Percentiles rank a stretch among this genome's conserved stretches.
Conservation (phyloP, 2,329 filamentous ascomycete genomes). For the Cordyceps cateniannulata region DNA sequence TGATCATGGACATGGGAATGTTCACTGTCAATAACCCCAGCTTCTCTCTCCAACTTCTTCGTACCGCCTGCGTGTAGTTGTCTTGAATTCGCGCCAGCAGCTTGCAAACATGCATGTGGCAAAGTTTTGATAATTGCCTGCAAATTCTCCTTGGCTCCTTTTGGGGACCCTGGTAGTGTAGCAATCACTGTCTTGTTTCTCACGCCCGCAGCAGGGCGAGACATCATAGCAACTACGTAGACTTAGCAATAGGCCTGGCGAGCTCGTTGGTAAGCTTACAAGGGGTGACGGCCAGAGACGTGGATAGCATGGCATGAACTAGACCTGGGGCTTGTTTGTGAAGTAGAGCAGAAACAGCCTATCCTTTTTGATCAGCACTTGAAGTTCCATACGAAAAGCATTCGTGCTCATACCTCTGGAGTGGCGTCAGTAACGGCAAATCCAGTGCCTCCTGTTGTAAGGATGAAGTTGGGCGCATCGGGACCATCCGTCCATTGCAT, state of each 20-base stretch:
- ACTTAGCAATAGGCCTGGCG: slow-evolving; percentile 18
- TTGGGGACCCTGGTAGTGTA: slow-evolving; percentile 89
- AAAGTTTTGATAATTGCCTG: slow-evolving; percentile 83
- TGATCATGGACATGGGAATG: slow-evolving; percentile 25
- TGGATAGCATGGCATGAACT: slow-evolving; percentile 88
- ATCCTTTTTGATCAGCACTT: background rate
- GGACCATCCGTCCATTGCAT: slow-evolving; percentile 65
- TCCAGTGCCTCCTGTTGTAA: slow-evolving; percentile 89
- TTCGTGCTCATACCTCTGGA: slow-evolving; percentile 59
- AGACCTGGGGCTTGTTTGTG: slow-evolving; percentile 83
- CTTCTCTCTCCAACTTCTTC: slow-evolving; percentile 77
- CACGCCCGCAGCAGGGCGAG: slow-evolving; percentile 83
- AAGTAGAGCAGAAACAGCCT: slow-evolving; percentile 74
- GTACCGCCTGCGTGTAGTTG: slow-evolving; percentile 72
- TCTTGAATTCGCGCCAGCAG: slow-evolving; percentile 75
- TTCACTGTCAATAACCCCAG: slow-evolving; percentile 47
- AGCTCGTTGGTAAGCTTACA: slow-evolving; percentile 52
- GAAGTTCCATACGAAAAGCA: background rate
- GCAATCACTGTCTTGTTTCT: slow-evolving; percentile 75
- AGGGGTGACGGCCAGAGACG: slow-evolving; percentile 79
- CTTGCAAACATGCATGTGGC: slow-evolving; percentile 90
- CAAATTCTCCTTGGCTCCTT: slow-evolving; percentile 90
- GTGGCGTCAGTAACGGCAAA: slow-evolving; percentile 82
- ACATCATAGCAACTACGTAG: slow-evolving; percentile 86
- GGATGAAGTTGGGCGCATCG: slow-evolving; percentile 62